Evolutionary conservation across 441 rosid genomes (phyloP), one percentile per base, ranked within the genome.

Genomic region (Viola pubescens): DNA sequence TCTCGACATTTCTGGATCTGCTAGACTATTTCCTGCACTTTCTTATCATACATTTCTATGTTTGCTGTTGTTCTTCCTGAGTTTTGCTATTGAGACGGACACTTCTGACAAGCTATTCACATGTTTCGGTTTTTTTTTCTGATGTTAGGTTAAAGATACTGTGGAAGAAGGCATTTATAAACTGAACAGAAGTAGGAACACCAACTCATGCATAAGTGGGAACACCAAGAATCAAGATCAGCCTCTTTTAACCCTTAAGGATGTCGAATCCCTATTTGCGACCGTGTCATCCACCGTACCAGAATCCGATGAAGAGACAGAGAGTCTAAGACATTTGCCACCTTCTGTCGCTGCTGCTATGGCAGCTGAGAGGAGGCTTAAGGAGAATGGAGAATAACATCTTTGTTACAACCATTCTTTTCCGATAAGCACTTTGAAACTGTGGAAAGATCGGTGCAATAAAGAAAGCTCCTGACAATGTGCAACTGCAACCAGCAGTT

Each of bases 161-260:
- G 98, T 92, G 67, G 98, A 92, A 83, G 96, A 89, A 80, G 85
- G 98, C 74, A 83, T 92, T 67, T 81, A 84, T 73, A 84, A 92
- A 69, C 82, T 92, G 73, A 92, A 86, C 82, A 87, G 79, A 73
- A 90, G 88, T 68, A 77, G 85, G 79, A 78, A 75, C 61, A 62
- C 71, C 9, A 81, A 66, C 67, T 72, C 87, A 37, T 81, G 84
- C 77, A 78, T 82, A 62, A 87, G 89, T 47, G 90, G 96, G 63
- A 92, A 79, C 77, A 84, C 94, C 46, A 92, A 83, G 77, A 92
- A 89, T 70, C 94, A 87, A 65, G 97, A 89, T 73, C 91, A 87
- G 70, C 85, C 90, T 39, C 69, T 80, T 59, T 60, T 92, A 75
- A 92, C 94, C 4, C 79, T 92, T 1, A 78, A 78, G 71, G 98